Percentiles rank a stretch among this genome's conserved stretches.
phyloP scores from a whole-genome alignment of 2,329 filamentous ascomycete species.

The Arthrobotrys pseudoclavata region DNA sequence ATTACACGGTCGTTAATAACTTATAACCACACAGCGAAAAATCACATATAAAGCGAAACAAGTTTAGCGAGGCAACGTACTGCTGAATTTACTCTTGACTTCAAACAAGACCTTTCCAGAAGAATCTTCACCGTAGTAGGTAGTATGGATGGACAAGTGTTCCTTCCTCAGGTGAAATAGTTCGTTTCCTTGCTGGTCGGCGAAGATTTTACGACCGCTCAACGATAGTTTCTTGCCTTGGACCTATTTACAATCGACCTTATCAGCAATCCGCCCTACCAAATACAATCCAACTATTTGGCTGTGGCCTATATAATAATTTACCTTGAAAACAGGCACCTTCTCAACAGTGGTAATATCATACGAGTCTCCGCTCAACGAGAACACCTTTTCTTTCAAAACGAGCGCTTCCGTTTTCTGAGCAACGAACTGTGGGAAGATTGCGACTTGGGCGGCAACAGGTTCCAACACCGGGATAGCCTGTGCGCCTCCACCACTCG shows the following conservation, averaged over 20 bases:
- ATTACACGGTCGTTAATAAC: slow-evolving; percentile 2
- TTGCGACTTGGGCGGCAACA: slow-evolving; percentile 40
- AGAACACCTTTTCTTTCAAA: slow-evolving; percentile 75
- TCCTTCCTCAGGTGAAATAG: slow-evolving; percentile 74
- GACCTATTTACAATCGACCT: slow-evolving; percentile 64
- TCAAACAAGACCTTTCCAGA: slow-evolving; percentile 69
- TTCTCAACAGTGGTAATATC: slow-evolving; percentile 73
- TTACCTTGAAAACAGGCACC: slow-evolving; percentile 69
- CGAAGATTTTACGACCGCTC: slow-evolving; percentile 72
- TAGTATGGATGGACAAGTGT: slow-evolving; percentile 70
- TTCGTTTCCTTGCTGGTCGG: slow-evolving; percentile 70
- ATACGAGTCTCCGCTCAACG: slow-evolving; percentile 75
- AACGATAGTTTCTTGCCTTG: slow-evolving; percentile 72
- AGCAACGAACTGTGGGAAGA: slow-evolving; percentile 55
- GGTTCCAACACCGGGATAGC: slow-evolving; percentile 18
- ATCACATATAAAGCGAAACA: not conserved
- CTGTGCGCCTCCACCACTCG: slow-evolving; percentile 8
- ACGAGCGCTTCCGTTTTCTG: slow-evolving; percentile 68
- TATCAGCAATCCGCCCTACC: not conserved
- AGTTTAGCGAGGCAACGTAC: slow-evolving; percentile 67
- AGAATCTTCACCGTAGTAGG: slow-evolving; percentile 70
- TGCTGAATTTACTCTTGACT: slow-evolving; percentile 71
- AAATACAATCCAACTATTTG: not conserved
- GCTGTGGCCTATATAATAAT: not conserved
- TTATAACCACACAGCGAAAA: not conserved